Conservation (phyloP, 164 flowering plant genomes). For the Vitis riparia region DNA sequence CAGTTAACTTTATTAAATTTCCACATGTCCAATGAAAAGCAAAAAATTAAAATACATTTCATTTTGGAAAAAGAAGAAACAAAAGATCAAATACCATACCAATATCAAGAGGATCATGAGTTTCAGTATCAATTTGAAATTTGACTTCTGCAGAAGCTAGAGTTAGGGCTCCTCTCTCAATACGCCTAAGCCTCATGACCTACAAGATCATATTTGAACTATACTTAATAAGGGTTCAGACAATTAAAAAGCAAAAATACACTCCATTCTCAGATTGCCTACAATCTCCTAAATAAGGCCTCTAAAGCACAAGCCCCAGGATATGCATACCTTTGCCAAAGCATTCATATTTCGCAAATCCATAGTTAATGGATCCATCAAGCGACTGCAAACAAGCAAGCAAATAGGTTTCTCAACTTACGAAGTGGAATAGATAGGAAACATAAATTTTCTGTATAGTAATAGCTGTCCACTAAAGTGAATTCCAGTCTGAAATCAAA, state of each 20-base stretch:
- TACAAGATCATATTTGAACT: slow-evolving; percentile 26
- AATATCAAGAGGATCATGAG: slow-evolving; percentile 99
- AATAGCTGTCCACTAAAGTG: neutral
- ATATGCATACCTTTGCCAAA: slow-evolving; percentile 75
- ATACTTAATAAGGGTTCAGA: slow-evolving; percentile 5
- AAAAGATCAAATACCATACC: slow-evolving; percentile 44
- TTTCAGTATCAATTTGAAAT: slow-evolving; percentile 98
- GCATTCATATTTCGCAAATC: slow-evolving; percentile 90
- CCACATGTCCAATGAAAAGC: too few relatives aligned
- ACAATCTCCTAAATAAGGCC: neutral
- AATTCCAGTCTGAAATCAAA: neutral
- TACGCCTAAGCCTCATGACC: slow-evolving; percentile 93
- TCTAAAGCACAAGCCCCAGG: neutral
- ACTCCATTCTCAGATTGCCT: neutral
- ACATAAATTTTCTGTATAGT: neutral
- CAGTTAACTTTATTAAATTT: too few relatives aligned
- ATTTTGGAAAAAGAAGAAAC: neutral
- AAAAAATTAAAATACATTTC: neutral
- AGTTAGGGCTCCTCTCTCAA: slow-evolving; percentile 95
- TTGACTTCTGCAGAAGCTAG: slow-evolving; percentile 99
- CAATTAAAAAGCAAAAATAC: neutral
- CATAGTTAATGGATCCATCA: slow-evolving; percentile 80
- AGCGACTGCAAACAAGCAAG: slow-evolving; percentile 61
- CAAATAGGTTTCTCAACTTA: neutral
- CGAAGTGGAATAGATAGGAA: neutral